A percentile compares a stretch with the other conserved stretches of the same genome.
Conservation (phyloP, 1,139 yeast genomes). For the Candida albicans region DNA sequence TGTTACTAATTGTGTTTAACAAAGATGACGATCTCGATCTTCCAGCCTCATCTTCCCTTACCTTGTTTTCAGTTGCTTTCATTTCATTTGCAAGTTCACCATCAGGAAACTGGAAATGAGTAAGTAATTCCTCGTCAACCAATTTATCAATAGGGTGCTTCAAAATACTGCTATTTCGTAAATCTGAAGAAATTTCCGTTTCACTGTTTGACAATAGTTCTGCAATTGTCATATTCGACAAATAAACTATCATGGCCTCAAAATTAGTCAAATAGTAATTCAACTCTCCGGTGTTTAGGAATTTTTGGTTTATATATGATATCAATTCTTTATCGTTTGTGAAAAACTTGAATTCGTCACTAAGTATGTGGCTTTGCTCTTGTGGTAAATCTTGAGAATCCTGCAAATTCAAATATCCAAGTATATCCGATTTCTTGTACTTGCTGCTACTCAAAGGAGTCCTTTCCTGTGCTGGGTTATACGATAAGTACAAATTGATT, state of each 20-base stretch:
- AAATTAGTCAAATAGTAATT: slow-evolving; percentile 44
- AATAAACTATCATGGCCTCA: slow-evolving; percentile 42
- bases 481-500: slow-evolving; percentile 17
- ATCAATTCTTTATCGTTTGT: slow-evolving; percentile 33
- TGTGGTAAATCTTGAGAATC: slow-evolving; percentile 11
- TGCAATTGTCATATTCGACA: slow-evolving; percentile 37
- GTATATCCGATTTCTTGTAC: slow-evolving; percentile 21
- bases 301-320: slow-evolving; percentile 26
- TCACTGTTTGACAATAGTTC: slow-evolving; percentile 24
- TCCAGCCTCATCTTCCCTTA: slow-evolving; percentile 13
- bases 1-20: slow-evolving; percentile 36
- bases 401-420: slow-evolving; percentile 26
- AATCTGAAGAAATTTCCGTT: slow-evolving; percentile 8
- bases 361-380: slow-evolving; percentile 8
- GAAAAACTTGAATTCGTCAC: slow-evolving; percentile 23
- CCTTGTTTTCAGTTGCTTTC: slow-evolving; percentile 13
- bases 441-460: slow-evolving; percentile 9
- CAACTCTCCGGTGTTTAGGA: slow-evolving; percentile 41
- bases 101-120: slow-evolving; percentile 33
- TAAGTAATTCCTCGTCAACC: slow-evolving; percentile 34
- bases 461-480: slow-evolving; percentile 19
- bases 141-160: slow-evolving; percentile 23
- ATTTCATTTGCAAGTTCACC: slow-evolving; percentile 24
- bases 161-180: slow-evolving; percentile 20
- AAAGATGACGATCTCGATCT: slow-evolving; percentile 43